These are phyloP conservation scores for Vaccinium macrocarpon DNA, from an alignment of 148 eudicot species.

Conservation along the genomic window DNA sequence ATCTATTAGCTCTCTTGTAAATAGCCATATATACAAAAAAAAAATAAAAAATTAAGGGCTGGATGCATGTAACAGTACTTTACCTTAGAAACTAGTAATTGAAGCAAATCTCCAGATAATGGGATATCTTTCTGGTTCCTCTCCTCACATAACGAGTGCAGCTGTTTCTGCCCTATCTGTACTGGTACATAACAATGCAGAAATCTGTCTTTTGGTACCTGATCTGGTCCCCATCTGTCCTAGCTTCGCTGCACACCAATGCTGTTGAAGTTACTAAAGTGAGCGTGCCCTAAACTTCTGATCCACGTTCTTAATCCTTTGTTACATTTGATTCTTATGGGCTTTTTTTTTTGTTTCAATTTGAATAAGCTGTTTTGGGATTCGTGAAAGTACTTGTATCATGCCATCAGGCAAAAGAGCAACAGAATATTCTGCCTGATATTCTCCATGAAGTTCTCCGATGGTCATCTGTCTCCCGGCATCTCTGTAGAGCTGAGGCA, in stretches of 20 bases:
- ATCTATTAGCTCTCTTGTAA: too few species aligned
- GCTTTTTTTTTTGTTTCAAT: neutral
- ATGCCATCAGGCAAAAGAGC: conserved; percentile 51
- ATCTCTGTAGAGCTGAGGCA: conserved; percentile 85
- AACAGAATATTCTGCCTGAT: conserved; percentile 59
- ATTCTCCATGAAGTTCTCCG: conserved; percentile 61
- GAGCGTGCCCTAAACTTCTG: conserved; percentile 24
- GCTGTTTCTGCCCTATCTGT: conserved; percentile 90
- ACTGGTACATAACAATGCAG: conserved; percentile 61
- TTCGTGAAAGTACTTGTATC: conserved; percentile 83
- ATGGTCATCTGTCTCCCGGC: conserved; percentile 85
- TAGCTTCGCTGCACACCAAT: conserved; percentile 69
- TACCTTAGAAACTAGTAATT: too few species aligned
- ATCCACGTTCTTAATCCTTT: conserved; percentile 3
- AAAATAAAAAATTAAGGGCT: too few species aligned
- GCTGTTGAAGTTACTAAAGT: conserved; percentile 87
- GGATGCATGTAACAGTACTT: too few species aligned
- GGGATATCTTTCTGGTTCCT: conserved; percentile 85
- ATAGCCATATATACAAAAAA: too few species aligned
- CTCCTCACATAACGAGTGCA: conserved; percentile 84
- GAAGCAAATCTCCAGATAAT: conserved; percentile 48
- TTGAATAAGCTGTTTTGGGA: conserved; percentile 74
- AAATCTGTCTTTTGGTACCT: conserved; percentile 52
- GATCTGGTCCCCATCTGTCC: conserved; percentile 70
- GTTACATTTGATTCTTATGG: conserved; percentile 14